Evolutionary conservation across 2,329 filamentous ascomycete species (phyloP).

Genomic region (Fusarium verrucosum): DNA sequence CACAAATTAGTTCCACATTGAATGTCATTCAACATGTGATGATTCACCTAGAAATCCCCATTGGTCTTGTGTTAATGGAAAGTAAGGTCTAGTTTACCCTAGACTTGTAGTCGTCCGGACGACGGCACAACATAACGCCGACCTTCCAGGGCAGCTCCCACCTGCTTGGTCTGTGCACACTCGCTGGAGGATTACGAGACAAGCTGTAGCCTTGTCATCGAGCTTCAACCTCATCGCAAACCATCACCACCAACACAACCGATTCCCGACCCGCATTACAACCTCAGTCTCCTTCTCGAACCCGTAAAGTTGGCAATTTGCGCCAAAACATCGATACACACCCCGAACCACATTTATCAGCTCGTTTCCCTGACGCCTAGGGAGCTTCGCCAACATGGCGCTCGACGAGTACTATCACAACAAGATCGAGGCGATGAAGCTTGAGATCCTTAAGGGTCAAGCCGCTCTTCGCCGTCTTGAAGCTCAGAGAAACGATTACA

Average conservation of each 20-base stretch:
- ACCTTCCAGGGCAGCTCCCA: slow-evolving; percentile 14
- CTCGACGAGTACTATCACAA: slow-evolving; percentile 99
- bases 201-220: slow-evolving; percentile 49
- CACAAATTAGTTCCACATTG: too few species aligned
- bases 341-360: slow-evolving; percentile 7
- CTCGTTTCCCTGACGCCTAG: slow-evolving; percentile 32
- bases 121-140: slow-evolving; percentile 38
- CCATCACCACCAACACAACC: slow-evolving; percentile 28
- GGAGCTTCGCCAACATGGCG: slow-evolving; percentile 76
- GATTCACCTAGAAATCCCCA: background rate
- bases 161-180: slow-evolving; percentile 38
- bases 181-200: slow-evolving; percentile 47
- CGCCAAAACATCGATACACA: background rate
- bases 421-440: slow-evolving; percentile 99
- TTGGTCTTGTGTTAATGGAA: background rate
- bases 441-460: slow-evolving; percentile 99
- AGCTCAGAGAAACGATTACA: slow-evolving; percentile 99
- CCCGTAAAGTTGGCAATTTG: slow-evolving; percentile 1
- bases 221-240: slow-evolving; percentile 47
- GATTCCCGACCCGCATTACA: slow-evolving; percentile 29
- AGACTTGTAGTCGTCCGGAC: slow-evolving; percentile 6
- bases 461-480: slow-evolving; percentile 93
- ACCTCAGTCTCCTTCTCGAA: slow-evolving; percentile 11
- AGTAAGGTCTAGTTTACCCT: slow-evolving; percentile 21
- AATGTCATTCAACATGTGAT: too few species aligned